Evolutionary conservation across 176 grass and related monocot genomes (phyloP).

Genomic region (Oryza australiensis): DNA sequence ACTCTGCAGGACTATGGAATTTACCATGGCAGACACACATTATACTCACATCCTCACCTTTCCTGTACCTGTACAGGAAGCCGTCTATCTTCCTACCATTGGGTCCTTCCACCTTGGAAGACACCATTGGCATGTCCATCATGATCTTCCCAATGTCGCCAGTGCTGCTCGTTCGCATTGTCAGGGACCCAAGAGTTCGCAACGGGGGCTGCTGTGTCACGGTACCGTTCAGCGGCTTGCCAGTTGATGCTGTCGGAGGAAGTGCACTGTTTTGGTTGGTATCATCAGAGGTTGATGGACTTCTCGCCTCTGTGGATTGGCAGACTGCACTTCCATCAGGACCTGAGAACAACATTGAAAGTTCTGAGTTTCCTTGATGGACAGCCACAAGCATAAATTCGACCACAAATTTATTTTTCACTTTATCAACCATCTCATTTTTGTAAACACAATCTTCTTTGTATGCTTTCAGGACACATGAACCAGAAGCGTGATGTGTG

Average conservation of each 20-base stretch:
- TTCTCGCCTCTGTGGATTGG: conserved; percentile 20
- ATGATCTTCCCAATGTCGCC: conserved; percentile 49
- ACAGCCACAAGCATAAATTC: conserved; percentile 24
- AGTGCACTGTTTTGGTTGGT: conserved; percentile 18
- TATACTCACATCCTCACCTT: conserved; percentile 77
- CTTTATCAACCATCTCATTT: not conserved
- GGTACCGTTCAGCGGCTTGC: conserved; percentile 14
- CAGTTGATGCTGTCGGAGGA: conserved; percentile 18
- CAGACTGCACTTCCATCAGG: conserved; percentile 5
- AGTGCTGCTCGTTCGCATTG: conserved; percentile 36
- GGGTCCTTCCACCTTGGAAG: conserved; percentile 66
- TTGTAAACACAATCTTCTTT: not conserved
- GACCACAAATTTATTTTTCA: not conserved
- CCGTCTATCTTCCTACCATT: conserved; percentile 64
- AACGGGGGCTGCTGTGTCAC: conserved; percentile 19
- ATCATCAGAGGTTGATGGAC: conserved; percentile 34
- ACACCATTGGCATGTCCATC: conserved; percentile 93
- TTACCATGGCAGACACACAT: conserved; percentile 90
- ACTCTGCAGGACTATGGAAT: conserved; percentile 86
- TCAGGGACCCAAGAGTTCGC: conserved; percentile 45
- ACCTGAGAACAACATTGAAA: conserved; percentile 29
- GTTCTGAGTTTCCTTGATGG: not conserved
- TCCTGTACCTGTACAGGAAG: conserved; percentile 82
- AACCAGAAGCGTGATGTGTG: not conserved
- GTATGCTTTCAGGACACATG: not conserved